Evolutionary conservation across 441 rosid species (phyloP).

Genomic region (Hypseocharis bilobata): DNA sequence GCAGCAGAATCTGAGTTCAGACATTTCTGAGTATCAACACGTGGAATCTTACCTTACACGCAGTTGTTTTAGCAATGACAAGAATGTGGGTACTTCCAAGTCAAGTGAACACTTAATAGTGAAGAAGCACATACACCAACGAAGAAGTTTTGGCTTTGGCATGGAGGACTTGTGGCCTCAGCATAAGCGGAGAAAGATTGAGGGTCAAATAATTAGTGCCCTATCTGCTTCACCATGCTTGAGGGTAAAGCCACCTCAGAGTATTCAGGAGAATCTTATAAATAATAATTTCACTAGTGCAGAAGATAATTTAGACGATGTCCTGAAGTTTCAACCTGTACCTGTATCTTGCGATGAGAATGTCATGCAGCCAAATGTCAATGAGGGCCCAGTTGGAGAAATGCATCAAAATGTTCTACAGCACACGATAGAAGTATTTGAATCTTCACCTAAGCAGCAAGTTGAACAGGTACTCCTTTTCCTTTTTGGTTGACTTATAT

Average conservation of each 20-base stretch:
- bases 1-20: constrained; percentile 17
- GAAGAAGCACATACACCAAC: constrained; percentile 21
- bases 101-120: constrained; percentile 22
- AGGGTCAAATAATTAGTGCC: constrained; percentile 20
- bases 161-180: constrained; percentile 33
- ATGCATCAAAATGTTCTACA: constrained; percentile 26
- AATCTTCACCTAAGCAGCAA: constrained; percentile 34
- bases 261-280: constrained; percentile 11
- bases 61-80: constrained; percentile 16
- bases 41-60: constrained; percentile 13
- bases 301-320: constrained; percentile 15
- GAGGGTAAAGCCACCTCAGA: constrained; percentile 29
- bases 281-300: constrained; percentile 15
- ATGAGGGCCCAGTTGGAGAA: constrained; percentile 20
- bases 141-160: constrained; percentile 22
- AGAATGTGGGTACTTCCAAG: constrained; percentile 24
- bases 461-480: constrained; percentile 40
- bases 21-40: constrained; percentile 12
- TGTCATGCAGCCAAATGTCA: constrained; percentile 26
- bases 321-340: constrained; percentile 19
- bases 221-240: constrained; percentile 32
- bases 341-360: constrained; percentile 30
- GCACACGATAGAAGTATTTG: constrained; percentile 31
- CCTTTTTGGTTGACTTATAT: not conserved
- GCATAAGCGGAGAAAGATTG: constrained; percentile 43